Evolutionary conservation across 192 early-diverging fungal species (phyloP), one percentile per base, ranked within the genome.

Genomic region (Paraglomus brasilianum): DNA sequence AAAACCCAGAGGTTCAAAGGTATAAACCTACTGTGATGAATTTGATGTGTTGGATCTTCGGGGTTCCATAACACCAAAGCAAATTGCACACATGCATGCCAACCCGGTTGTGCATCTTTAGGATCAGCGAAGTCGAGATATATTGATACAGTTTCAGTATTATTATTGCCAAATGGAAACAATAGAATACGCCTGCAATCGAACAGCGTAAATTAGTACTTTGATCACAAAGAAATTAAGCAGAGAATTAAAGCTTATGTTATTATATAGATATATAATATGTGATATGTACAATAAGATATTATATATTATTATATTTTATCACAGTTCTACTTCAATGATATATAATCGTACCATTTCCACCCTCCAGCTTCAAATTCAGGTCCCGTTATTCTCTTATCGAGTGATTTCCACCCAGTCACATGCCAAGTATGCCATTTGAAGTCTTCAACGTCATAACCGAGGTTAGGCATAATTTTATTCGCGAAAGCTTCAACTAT

Each of bases 101-200:
- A 94, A 48, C 88, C 80, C 10, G 75, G 69, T 51, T 78, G 60
- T 17, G 78, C 71, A 41, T 70, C 76, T 39, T 81, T 84, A 14
- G 86, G 88, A 63, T 94, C 89, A 40, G 91, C 82, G 73, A 84
- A 89, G 66, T 98, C 94, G 15, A 98, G 72, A 76, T 95, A 98
- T 48, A 95, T 80, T 9, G 95, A 93, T 42, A 93, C 75, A 0
- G 70, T 78, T 41, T 96, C 91, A 0, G 42, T 52, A 22, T 71
- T 78, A 41, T 86, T 83, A 81, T 97, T 97, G 39, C 97, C 97
- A 39, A 78, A 84, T 38, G 95, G 94, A 75, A 97, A 98, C 24
- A 97, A 72, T 1, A 97, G 80, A 9, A 98, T 80, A 65, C 88
- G 80, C 96, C 96, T 93, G 71, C 44, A 21, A 51, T 50, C 5